These are phyloP conservation scores for Orbilia javanica DNA, from an alignment of 2,329 filamentous ascomycete species.

Conservation along the genomic window DNA sequence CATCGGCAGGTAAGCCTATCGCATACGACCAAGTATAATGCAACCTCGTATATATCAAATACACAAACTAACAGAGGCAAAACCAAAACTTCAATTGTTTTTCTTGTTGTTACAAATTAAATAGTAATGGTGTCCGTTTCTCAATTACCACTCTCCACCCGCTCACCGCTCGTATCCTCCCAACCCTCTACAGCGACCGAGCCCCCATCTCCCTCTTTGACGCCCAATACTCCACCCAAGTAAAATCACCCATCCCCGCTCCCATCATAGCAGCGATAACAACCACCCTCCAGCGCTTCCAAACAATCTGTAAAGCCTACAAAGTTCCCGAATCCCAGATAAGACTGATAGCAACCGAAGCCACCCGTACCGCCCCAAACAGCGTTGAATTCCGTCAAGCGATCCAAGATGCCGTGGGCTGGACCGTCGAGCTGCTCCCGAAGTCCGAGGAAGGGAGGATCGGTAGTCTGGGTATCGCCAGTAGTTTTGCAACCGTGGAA, in stretches of 20 bases:
- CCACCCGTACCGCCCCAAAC: conserved; percentile 84
- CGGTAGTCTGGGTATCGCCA: conserved; percentile 85
- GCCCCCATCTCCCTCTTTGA: conserved; percentile 89
- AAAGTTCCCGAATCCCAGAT: conserved; percentile 76
- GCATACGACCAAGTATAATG: no score
- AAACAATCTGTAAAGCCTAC: conserved; percentile 77
- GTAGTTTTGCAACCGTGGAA: conserved; percentile 76
- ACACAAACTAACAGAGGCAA: background rate
- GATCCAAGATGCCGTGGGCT: conserved; percentile 75
- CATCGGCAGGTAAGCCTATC: conserved; percentile 41
- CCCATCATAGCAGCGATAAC: conserved; percentile 76
- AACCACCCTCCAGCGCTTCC: conserved; percentile 77
- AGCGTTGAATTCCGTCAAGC: conserved; percentile 75
- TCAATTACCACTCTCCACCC: conserved; percentile 85
- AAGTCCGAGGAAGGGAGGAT: conserved; percentile 86
- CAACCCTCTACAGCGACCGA: conserved; percentile 81
- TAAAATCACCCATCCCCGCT: conserved; percentile 68
- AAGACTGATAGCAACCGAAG: conserved; percentile 86
- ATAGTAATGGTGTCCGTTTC: conserved; percentile 82
- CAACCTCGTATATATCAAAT: background rate
- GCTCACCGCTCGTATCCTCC: conserved; percentile 77
- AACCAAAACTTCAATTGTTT: no score
- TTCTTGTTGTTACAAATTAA: no score
- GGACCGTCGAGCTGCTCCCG: conserved; percentile 78
- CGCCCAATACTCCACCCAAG: conserved; percentile 69